Evolutionary conservation across 352 stramenopile species (phyloP), one percentile per base, ranked within the genome.

Genomic region (Plasmopara muralis): DNA sequence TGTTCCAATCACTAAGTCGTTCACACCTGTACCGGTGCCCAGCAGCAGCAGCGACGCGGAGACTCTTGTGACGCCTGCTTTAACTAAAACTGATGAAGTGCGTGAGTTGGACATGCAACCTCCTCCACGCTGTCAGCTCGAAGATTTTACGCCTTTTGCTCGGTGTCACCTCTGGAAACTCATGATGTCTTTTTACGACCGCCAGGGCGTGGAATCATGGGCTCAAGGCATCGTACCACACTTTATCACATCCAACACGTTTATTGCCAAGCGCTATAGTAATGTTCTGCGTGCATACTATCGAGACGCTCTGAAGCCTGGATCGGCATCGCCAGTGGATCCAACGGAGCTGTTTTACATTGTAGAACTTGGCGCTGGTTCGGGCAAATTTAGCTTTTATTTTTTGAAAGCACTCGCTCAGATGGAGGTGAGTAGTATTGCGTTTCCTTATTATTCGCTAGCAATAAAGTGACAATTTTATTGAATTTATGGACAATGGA

Each of bases 231-330:
- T 98, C 43, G 93, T 98, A 38, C 93, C 93, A 25, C 91, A 97
- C 72, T 98, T 98, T 55, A 97, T 98, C 63, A 97, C 91, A 28
- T 98, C 85, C 60, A 98, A 98, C 59, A 85, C 82, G 9, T 97
- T 97, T 68, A 97, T 98, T 52, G 91, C 85, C 35, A 89, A 90
- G 51, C 74, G 78, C 25, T 97, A 97, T 64, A 85, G 77, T 47
- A 78, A 80, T 40, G 64, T 90, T 20, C 53, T 93, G 16, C 57
- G 62, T 8, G 74, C 77, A 7, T 93, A 83, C 58, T 72, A 90
- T 42, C 68, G 76, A 49, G 82, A 92, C 53, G 75, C 66, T 9
- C 60, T 66, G 10, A 59, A 67, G 13, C 54, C 65, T 0, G 50
- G 47, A 14, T 62, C 60, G 1, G 60, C 57, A 6, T 76, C 66